Evolutionary conservation across 225 moss, liverwort and hornwort genomes (phyloP), one percentile per base, ranked within the genome.

Genomic region (Antitrichia curtipendula): DNA sequence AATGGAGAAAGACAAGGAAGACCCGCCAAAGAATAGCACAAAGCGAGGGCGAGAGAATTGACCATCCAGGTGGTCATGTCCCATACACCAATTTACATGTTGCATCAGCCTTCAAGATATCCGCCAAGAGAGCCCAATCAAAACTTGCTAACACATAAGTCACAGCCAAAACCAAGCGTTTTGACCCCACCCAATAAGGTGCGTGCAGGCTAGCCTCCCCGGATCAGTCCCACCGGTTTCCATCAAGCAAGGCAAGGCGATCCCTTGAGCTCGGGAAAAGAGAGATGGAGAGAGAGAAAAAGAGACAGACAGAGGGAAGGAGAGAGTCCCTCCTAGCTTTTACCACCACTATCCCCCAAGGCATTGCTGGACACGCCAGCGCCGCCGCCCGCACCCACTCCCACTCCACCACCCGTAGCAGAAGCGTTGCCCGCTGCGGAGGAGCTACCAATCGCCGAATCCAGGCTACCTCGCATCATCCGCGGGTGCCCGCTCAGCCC

Each of bases 31-130:
- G 58, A 86, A 79, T 49, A 63, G 45, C 74, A 82, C 82, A 89
- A 88, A 83, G 65, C 64, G 49, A 66, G 64, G 43, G 74, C n/a
- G n/a, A 83, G 58, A 73, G 74, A 88, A 80, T 82, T 86, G 78
- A 84, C 93, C 91, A 90, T 89, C 90, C 91, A 89, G 89, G 89
- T 82, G 85, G 90, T 92, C 90, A 91, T 89, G 91, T 85, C 91
- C 94, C 91, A 90, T 87, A 90, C 91, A 95, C 92, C 93, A 95
- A 95, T 97, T 95, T 95, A 95, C 96, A 96, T 86, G 95, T 93
- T 92, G 95, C 93, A 97, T 90, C 90, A 89, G 90, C 93, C 94
- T 93, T 85, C 92, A 95, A 90, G 93, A 87, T 90, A 89, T 36
- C 87, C 88, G 90, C 84, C 92, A 89, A 78, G 78, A 78, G 77